Conservation (phyloP, 2,329 filamentous ascomycete species). For the Pseudocercospora cruenta region DNA sequence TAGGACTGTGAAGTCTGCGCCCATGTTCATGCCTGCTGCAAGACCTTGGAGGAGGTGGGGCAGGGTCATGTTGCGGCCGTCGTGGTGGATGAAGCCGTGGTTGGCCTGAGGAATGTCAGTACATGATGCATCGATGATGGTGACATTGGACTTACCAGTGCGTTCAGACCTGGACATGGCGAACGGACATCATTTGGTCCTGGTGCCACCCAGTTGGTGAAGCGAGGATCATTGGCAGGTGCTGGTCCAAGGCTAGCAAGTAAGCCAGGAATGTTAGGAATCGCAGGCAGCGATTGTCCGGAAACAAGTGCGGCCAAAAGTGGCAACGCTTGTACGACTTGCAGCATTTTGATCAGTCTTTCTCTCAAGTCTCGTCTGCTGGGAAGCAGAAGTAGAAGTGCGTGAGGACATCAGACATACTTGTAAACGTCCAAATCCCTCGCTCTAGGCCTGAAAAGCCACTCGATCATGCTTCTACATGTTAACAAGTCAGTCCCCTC, state of each 20-base stretch:
- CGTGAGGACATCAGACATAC: not conserved
- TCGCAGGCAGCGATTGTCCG: conserved; percentile 12
- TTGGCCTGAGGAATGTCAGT: too few species aligned
- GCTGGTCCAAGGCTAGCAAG: conserved; percentile 32
- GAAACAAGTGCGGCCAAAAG: conserved; percentile 6
- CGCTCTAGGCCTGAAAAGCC: not conserved
- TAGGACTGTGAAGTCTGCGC: conserved; percentile 29
- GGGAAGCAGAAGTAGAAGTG: not conserved
- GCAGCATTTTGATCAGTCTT: not conserved
- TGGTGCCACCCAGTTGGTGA: not conserved
- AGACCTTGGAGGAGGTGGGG: conserved; percentile 29
- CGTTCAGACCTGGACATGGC: conserved; percentile 22
- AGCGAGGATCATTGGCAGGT: conserved; percentile 27
- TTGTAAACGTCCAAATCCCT: not conserved
- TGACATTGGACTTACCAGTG: too few species aligned
- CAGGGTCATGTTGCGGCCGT: conserved; percentile 31
- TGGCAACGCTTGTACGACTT: conserved; percentile 4
- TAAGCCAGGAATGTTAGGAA: conserved; percentile 21
- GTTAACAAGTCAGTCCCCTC: not conserved
- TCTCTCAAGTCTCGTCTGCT: not conserved
- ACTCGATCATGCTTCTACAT: not conserved
- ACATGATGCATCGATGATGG: too few species aligned
- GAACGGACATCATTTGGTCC: conserved; percentile 13
- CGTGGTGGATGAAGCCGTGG: conserved; percentile 31
- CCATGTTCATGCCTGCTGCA: conserved; percentile 30